phyloP scores from a whole-genome alignment of 2,329 filamentous ascomycete species.

The Ilyonectria robusta region DNA sequence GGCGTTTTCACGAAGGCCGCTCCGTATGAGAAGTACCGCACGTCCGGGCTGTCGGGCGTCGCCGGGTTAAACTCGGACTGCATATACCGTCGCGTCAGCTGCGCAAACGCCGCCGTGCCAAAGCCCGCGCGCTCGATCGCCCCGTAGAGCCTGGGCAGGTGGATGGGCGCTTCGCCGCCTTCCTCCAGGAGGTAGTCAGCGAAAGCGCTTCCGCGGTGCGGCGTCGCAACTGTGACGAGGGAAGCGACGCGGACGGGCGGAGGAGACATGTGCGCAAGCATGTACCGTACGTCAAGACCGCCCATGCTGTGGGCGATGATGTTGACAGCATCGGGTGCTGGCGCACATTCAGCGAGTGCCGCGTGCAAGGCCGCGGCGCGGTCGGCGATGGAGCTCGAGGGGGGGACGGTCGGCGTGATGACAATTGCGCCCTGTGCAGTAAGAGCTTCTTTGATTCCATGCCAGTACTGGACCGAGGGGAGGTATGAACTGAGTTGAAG shows the following conservation, averaged over 20 bases:
- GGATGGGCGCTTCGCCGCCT: constrained; percentile 55
- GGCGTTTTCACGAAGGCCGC: constrained; percentile 59
- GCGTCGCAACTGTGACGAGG: constrained; percentile 69
- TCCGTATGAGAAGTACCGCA: constrained; percentile 75
- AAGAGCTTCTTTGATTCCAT: constrained; percentile 73
- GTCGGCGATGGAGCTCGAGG: constrained; percentile 72
- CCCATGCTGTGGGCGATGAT: constrained; percentile 82
- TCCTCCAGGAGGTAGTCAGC: constrained; percentile 67
- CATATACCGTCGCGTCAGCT: constrained; percentile 74
- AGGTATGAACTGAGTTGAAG: constrained; percentile 66
- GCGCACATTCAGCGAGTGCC: constrained; percentile 64
- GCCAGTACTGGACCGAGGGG: constrained; percentile 74
- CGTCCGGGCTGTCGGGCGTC: constrained; percentile 66
- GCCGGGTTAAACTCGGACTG: constrained; percentile 69
- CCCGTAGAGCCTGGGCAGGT: constrained; percentile 69
- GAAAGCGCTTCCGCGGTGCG: constrained; percentile 69
- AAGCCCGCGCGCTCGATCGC: constrained; percentile 66
- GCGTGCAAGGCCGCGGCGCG: constrained; percentile 70
- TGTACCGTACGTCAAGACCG: constrained; percentile 75
- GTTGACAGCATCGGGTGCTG: constrained; percentile 70
- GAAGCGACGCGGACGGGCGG: constrained; percentile 62
- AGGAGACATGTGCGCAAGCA: constrained; percentile 71
- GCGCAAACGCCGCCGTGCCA: constrained; percentile 72
- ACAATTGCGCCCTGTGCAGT: constrained; percentile 67
- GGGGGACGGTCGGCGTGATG: constrained; percentile 73